phyloP scores from a whole-genome alignment of 2,329 filamentous ascomycete species.

The Myriosclerotinia duriaeana region DNA sequence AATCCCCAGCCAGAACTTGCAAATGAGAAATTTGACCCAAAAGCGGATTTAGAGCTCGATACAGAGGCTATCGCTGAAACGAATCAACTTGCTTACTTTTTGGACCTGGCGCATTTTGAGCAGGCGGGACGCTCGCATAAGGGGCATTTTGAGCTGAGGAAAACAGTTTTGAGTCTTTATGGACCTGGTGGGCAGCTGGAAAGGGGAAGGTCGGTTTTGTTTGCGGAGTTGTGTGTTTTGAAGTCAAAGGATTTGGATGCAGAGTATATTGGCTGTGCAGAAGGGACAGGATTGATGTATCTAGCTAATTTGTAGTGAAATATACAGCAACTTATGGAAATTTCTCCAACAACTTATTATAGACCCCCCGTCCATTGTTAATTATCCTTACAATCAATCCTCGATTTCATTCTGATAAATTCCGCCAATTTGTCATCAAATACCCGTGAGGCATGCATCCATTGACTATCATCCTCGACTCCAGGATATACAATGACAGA shows the following conservation, averaged over 20 bases:
- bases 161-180: slow-evolving; percentile 28
- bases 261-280: slow-evolving; percentile 32
- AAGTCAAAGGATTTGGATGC: slow-evolving; percentile 36
- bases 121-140: slow-evolving; percentile 27
- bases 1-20: slow-evolving; percentile 14
- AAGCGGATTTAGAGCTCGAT: slow-evolving; percentile 5
- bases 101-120: slow-evolving; percentile 32
- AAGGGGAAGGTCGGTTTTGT: slow-evolving; percentile 25
- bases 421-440: neutral
- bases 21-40: slow-evolving; percentile 1
- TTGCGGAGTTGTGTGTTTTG: slow-evolving; percentile 29
- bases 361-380: neutral
- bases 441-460: neutral
- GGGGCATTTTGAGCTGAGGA: slow-evolving; percentile 27
- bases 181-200: slow-evolving; percentile 27
- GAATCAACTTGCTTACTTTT: slow-evolving; percentile 30
- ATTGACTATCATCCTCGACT: neutral
- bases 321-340: neutral
- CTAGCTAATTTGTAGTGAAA: slow-evolving; percentile 31
- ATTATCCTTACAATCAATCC: neutral
- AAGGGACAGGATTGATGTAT: slow-evolving; percentile 42
- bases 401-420: neutral
- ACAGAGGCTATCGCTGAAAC: slow-evolving; percentile 24
- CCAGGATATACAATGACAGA: neutral
- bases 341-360: neutral